Conservation (phyloP, 345 rosid species). For the Eucalyptus sp. region DNA sequence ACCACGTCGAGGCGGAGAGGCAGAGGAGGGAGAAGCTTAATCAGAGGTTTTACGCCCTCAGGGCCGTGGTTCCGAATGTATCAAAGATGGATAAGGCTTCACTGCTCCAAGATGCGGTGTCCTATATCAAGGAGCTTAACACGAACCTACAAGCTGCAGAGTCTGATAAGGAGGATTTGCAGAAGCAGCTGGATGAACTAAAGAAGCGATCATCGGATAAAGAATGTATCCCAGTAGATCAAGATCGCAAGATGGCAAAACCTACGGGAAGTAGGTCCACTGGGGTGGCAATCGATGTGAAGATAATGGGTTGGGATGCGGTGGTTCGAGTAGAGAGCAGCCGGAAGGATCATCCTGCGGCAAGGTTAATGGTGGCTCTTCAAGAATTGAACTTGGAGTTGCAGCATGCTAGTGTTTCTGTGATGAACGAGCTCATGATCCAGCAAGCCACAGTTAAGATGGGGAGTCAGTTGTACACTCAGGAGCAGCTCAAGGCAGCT, state of each 20-base stretch:
- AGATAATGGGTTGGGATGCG: constrained; percentile 28
- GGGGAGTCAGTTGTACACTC: constrained; percentile 43
- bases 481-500: constrained; percentile 58
- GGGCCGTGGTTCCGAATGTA: constrained; percentile 87
- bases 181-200: constrained; percentile 42
- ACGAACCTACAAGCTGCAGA: constrained; percentile 36
- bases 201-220: background rate
- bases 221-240: background rate
- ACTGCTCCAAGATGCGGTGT: constrained; percentile 69
- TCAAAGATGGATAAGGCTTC: constrained; percentile 98
- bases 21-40: constrained; percentile 93
- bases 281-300: constrained; percentile 26
- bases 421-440: constrained; percentile 34
- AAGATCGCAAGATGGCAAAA: constrained; percentile 21
- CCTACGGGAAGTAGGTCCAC: background rate
- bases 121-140: constrained; percentile 72
- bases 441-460: constrained; percentile 36
- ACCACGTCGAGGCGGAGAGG: constrained; percentile 93
- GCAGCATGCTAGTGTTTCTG: constrained; percentile 29
- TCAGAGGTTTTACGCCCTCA: constrained; percentile 63
- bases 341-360: constrained; percentile 31
- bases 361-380: constrained; percentile 26
- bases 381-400: constrained; percentile 28
- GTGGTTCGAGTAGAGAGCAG: constrained; percentile 20
- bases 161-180: constrained; percentile 49